phyloP scores from a whole-genome alignment of 768 basidiomycete genomes.

The Heimioporus sp. region DNA sequence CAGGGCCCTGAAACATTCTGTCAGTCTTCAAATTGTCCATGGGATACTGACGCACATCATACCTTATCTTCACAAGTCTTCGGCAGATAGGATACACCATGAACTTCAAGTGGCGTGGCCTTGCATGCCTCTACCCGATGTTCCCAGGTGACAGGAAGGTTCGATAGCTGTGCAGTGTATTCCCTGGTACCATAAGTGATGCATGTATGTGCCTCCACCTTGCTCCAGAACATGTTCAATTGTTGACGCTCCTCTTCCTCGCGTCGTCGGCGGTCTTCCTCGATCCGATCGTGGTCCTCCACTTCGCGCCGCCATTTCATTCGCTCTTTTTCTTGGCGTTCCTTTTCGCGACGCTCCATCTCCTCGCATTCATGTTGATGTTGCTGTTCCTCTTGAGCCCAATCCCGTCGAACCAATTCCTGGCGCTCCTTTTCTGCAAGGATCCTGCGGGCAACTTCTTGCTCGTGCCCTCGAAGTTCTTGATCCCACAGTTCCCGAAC shows the following conservation, averaged over 20 bases:
- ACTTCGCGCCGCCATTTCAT: conserved; percentile 16
- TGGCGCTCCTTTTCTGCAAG: conserved; percentile 7
- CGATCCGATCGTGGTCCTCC: conserved; percentile 14
- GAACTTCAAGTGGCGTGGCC: conserved; percentile 21
- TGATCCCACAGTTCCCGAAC: conserved; percentile 2
- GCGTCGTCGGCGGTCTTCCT: conserved; percentile 12
- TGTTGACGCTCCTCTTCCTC: conserved; percentile 28
- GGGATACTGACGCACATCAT: not conserved
- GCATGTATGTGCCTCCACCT: conserved; percentile 18
- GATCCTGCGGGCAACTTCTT: not conserved
- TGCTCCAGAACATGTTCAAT: conserved; percentile 25
- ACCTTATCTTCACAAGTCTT: conserved; percentile 23
- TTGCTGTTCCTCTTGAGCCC: conserved; percentile 3
- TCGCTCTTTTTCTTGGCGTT: conserved; percentile 7
- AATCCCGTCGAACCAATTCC: not conserved
- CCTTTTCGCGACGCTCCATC: conserved; percentile 7
- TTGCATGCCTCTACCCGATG: conserved; percentile 27
- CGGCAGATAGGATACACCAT: conserved; percentile 18
- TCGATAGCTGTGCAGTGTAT: conserved; percentile 28
- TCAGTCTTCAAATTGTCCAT: not conserved
- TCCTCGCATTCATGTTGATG: conserved; percentile 11
- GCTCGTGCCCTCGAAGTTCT: conserved; percentile 2
- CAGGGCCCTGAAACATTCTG: conserved; percentile 9
- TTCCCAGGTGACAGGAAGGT: conserved; percentile 21
- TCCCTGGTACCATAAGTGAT: conserved; percentile 25